phyloP scores from a whole-genome alignment of 805 yeast genomes.

The Wickerhamomyces bovis region DNA sequence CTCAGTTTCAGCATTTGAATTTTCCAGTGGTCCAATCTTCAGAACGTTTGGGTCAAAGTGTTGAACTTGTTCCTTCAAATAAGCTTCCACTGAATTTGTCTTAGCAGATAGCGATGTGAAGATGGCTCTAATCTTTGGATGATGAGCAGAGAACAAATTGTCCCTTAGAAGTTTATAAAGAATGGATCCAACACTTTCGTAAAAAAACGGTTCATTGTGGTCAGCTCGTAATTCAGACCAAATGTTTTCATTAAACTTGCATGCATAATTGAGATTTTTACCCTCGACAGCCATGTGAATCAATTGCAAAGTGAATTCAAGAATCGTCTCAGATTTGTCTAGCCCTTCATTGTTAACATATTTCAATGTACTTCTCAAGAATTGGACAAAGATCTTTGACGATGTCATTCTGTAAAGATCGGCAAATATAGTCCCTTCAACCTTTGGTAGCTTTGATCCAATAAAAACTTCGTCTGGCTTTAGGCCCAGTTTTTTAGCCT shows the following conservation, averaged over 20 bases:
- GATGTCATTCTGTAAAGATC: conserved; percentile 46
- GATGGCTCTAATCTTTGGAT: conserved; percentile 53
- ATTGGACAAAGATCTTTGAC: conserved; percentile 45
- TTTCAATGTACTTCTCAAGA: conserved; percentile 43
- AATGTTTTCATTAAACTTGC: conserved; percentile 25
- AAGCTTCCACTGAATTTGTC: conserved; percentile 25
- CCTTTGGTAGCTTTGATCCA: conserved; percentile 40
- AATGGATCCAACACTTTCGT: conserved; percentile 33
- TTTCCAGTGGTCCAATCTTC: neutral
- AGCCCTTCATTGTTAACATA: conserved; percentile 30
- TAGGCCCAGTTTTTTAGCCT: conserved; percentile 33
- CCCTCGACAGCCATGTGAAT: conserved; percentile 51
- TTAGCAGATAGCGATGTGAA: conserved; percentile 30
- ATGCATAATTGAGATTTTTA: conserved; percentile 25
- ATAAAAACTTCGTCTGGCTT: conserved; percentile 46
- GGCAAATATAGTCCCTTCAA: conserved; percentile 35
- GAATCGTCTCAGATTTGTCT: conserved; percentile 47
- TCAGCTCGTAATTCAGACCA: conserved; percentile 31
- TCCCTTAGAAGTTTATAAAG: conserved; percentile 36
- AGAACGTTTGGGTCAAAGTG: conserved; percentile 24
- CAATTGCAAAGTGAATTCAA: conserved; percentile 58
- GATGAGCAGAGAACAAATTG: conserved; percentile 37
- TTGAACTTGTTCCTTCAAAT: conserved; percentile 31
- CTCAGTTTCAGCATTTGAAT: conserved; percentile 24
- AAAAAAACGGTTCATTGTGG: conserved; percentile 32